Evolutionary conservation across 306 rosid species (phyloP), one percentile per base, ranked within the genome.

Genomic region (Rubus parviflorus): DNA sequence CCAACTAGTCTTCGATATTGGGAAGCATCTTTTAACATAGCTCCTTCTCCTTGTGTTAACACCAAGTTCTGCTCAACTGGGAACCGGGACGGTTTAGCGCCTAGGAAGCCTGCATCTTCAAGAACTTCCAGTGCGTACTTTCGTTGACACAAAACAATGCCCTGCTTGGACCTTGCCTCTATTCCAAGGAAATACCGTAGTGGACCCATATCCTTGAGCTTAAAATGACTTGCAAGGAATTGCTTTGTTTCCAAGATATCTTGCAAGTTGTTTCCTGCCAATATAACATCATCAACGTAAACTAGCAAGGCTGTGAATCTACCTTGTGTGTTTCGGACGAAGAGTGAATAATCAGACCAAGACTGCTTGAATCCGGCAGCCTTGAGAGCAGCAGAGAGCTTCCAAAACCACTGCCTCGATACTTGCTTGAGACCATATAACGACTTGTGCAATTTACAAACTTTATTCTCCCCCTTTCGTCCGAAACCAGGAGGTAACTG

Each of bases 201-300:
- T 25, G n/a, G 2, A 1, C 61, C 61, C 61, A n/a, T 54, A 23
- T 54, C 61, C 11, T 54, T 54, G 11, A 54, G 61, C 9, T 42
- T 54, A 8, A 54, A 54, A 0, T 54, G 61, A 6, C 19, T n/a
- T 2, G 61, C 8, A 16, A 54, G 30, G 7, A n/a, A 54, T 0
- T 8, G 11, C 12, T 54, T 54, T 16, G 25, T 54, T 8, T 38
- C 72, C 5, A 17, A 6, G 5, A 67, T 16, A 5, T 37, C 72
- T 13, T 42, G 25, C 6, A 35, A n/a, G 47, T 22, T 67, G 41
- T 67, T 67, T 9, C 72, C 46, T 5, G 72, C 52, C 4, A 67
- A 0, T 37, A 67, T 67, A 16, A 67, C 72, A 42, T 67, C 72
- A 16, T 67, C 72, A 19, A 67, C 72, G 41, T 67, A 67, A 3